phyloP scores from a whole-genome alignment of 495 filamentous ascomycete species.

The Daldinia concentrica region DNA sequence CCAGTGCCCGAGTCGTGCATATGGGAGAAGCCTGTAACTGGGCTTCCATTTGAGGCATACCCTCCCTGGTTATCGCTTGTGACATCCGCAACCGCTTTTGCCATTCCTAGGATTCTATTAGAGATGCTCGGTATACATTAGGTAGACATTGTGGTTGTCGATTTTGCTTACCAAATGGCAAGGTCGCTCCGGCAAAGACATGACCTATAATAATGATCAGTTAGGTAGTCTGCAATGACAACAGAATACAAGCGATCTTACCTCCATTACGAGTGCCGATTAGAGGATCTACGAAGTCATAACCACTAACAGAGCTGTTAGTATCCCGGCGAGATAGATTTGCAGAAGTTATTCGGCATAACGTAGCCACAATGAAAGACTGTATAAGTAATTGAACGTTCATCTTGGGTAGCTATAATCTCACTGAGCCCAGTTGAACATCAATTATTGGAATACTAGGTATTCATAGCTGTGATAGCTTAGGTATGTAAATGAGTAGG shows the following conservation, averaged over 20 bases:
- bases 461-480: background rate
- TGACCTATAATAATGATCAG: constrained; percentile 47
- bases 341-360: constrained; percentile 23
- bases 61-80: constrained; percentile 71
- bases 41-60: constrained; percentile 67
- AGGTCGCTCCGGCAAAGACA: constrained; percentile 64
- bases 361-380: constrained; percentile 29
- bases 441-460: background rate
- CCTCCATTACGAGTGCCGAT: constrained; percentile 69
- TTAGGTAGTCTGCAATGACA: background rate
- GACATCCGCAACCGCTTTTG: constrained; percentile 74
- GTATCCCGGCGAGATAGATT: constrained; percentile 7
- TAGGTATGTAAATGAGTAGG: background rate
- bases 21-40: constrained; percentile 67
- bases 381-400: constrained; percentile 31
- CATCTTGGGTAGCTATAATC: constrained; percentile 30
- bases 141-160: background rate
- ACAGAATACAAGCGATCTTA: constrained; percentile 64
- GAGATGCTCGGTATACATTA: background rate
- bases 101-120: constrained; percentile 61
- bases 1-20: constrained; percentile 76
- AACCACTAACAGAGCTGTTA: constrained; percentile 27
- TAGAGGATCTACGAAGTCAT: constrained; percentile 62
- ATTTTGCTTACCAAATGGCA: constrained; percentile 65
- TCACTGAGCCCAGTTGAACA: constrained; percentile 20